phyloP scores from a whole-genome alignment of 139 green algal species.

The Desmodesmus armatus region DNA sequence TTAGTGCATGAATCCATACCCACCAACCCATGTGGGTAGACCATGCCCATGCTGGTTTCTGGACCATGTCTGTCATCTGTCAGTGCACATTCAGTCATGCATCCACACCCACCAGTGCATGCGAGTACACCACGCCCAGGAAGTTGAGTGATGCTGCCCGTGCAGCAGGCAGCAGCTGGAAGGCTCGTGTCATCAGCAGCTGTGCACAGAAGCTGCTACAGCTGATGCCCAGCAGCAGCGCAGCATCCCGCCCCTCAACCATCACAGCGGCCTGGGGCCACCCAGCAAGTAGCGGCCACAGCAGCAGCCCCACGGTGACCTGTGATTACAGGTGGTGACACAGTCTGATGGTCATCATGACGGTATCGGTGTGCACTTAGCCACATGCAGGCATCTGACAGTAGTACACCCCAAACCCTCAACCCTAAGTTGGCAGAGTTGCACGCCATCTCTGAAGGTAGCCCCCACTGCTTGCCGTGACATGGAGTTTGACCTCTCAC shows the following conservation, averaged over 20 bases:
- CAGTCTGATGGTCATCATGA: not conserved
- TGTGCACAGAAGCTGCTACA: slow-evolving; percentile 49
- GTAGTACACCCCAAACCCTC: too few relatives aligned
- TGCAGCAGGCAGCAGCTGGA: slow-evolving; percentile 53
- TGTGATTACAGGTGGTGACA: not conserved
- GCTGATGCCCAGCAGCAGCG: slow-evolving; percentile 55
- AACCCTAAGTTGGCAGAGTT: too few relatives aligned
- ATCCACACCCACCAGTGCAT: not conserved
- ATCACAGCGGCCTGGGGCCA: slow-evolving; percentile 46
- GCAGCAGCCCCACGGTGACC: slow-evolving; percentile 48
- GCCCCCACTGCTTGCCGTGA: too few relatives aligned
- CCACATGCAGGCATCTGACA: too few relatives aligned
- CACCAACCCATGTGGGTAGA: not conserved
- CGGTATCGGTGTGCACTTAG: too few relatives aligned
- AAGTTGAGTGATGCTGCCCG: slow-evolving; percentile 26
- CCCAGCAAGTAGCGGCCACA: slow-evolving; percentile 47
- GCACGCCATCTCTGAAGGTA: too few relatives aligned
- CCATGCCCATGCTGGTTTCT: not conserved
- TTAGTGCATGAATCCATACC: too few relatives aligned
- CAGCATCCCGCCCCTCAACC: slow-evolving; percentile 8
- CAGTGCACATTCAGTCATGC: not conserved
- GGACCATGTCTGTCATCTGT: not conserved
- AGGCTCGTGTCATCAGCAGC: slow-evolving; percentile 55
- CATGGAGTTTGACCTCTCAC: too few relatives aligned
- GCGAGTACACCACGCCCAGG: not conserved